phyloP scores from a whole-genome alignment of 306 rosid species.

The Hippophae tibetana region DNA sequence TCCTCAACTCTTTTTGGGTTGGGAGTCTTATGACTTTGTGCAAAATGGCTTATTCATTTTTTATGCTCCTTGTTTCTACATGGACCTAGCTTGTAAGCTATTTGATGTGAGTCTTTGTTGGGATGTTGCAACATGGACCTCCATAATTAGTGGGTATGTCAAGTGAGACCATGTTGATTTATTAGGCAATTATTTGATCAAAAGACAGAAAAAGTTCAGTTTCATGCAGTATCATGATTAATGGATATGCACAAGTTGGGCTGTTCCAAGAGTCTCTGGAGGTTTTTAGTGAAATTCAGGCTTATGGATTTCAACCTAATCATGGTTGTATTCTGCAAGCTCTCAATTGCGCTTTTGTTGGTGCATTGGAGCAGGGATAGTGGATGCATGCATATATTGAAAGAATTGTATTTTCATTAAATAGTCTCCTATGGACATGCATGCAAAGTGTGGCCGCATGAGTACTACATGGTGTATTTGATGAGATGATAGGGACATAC shows the following conservation, averaged over 20 bases:
- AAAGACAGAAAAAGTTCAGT: constrained; percentile 32
- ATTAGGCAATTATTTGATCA: constrained; percentile 32
- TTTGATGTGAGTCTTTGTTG: constrained; percentile 22
- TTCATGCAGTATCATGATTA: constrained; percentile 43
- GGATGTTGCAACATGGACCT: constrained; percentile 39
- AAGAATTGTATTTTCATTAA: constrained; percentile 21
- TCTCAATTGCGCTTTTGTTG: constrained; percentile 35
- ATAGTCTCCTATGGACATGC: constrained; percentile 37
- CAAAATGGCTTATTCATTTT: constrained; percentile 35
- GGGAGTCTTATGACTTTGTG: constrained; percentile 44
- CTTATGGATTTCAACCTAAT: constrained; percentile 26
- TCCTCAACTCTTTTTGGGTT: constrained; percentile 27
- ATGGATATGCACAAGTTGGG: constrained; percentile 35
- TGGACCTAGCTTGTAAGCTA: constrained; percentile 24
- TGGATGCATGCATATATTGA: constrained; percentile 40
- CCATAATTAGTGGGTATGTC: constrained; percentile 33
- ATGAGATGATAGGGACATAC: constrained; percentile 33
- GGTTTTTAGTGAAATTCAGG: constrained; percentile 31
- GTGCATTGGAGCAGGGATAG: constrained; percentile 40
- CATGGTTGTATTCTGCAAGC: constrained; percentile 31
- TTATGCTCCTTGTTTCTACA: constrained; percentile 22
- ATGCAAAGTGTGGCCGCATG: constrained; percentile 35
- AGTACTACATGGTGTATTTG: constrained; percentile 26
- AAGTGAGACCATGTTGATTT: constrained; percentile 16
- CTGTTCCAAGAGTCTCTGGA: constrained; percentile 37